Conservation (phyloP, 305 asterid species). For the Rubia peregrina region DNA sequence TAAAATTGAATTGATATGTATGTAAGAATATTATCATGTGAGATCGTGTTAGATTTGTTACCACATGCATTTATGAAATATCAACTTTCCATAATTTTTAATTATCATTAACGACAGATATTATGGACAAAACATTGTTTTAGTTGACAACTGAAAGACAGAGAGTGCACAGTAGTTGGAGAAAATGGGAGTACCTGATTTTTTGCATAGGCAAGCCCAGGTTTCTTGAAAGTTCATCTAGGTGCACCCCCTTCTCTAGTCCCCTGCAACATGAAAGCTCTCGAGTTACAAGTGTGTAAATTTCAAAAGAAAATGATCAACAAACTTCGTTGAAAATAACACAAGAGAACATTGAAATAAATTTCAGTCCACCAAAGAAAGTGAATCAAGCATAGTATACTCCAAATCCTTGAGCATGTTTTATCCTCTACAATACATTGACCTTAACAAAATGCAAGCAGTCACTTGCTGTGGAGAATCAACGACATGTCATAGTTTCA, state of each 20-base stretch:
- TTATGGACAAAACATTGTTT: neutral
- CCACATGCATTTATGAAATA: too few species aligned
- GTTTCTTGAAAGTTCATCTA: conserved; percentile 39
- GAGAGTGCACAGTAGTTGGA: conserved; percentile 22
- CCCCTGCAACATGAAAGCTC: conserved; percentile 36
- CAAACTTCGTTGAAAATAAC: neutral
- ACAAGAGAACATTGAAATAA: neutral
- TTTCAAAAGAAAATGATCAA: neutral
- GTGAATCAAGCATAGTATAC: neutral
- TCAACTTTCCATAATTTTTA: neutral
- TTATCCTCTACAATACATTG: neutral
- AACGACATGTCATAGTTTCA: neutral
- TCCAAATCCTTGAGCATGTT: neutral
- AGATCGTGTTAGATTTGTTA: neutral
- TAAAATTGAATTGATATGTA: too few species aligned
- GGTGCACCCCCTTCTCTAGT: conserved; percentile 47
- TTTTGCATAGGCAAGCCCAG: conserved; percentile 44
- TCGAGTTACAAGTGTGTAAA: neutral
- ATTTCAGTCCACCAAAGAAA: neutral
- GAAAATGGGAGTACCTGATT: conserved; percentile 32
- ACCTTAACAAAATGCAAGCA: neutral
- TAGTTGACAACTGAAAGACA: neutral
- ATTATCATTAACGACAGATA: neutral
- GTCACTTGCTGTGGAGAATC: neutral
- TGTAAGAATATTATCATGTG: too few species aligned